phyloP scores from a whole-genome alignment of 2,329 filamentous ascomycete species.

The Madurella mycetomatis region DNA sequence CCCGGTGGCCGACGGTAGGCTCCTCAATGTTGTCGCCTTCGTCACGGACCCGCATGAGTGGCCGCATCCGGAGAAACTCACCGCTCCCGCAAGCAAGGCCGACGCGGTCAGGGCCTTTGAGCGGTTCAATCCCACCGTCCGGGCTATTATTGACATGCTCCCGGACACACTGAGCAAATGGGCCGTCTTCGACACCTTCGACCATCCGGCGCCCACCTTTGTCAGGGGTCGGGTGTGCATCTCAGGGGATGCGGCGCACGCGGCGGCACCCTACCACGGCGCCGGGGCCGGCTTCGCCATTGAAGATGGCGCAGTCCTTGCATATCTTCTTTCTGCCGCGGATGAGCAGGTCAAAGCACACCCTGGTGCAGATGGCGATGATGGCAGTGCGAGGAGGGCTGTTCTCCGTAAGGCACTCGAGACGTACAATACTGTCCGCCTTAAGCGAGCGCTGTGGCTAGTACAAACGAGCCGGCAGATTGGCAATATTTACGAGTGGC shows the following conservation, averaged over 20 bases:
- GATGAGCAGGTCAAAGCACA: constrained; percentile 41
- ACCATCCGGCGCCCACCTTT: constrained; percentile 43
- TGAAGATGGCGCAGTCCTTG: constrained; percentile 24
- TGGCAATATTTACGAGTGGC: constrained; percentile 36
- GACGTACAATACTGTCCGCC: too few relatives aligned
- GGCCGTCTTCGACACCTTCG: constrained; percentile 50
- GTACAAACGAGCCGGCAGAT: constrained; percentile 35
- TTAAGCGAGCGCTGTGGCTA: too few relatives aligned
- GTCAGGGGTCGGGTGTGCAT: constrained; percentile 42
- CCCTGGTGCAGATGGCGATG: too few relatives aligned
- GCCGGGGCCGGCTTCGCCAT: constrained; percentile 53
- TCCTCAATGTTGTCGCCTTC: constrained; percentile 55
- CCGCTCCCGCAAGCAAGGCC: constrained; percentile 34
- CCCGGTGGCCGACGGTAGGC: constrained; percentile 52
- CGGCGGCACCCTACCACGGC: constrained; percentile 50
- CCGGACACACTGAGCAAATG: constrained; percentile 48
- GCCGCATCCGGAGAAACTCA: constrained; percentile 16
- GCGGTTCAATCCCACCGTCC: constrained; percentile 38
- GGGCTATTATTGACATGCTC: constrained; percentile 39
- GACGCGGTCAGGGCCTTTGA: constrained; percentile 39
- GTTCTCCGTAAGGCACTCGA: too few relatives aligned
- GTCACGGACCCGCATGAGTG: constrained; percentile 18
- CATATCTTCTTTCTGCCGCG: too few relatives aligned
- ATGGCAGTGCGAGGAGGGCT: too few relatives aligned
- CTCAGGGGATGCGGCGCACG: constrained; percentile 55